Evolutionary conservation across 2,329 filamentous ascomycete species (phyloP), one percentile per base, ranked within the genome.

Genomic region (Tympanopsis confertula): DNA sequence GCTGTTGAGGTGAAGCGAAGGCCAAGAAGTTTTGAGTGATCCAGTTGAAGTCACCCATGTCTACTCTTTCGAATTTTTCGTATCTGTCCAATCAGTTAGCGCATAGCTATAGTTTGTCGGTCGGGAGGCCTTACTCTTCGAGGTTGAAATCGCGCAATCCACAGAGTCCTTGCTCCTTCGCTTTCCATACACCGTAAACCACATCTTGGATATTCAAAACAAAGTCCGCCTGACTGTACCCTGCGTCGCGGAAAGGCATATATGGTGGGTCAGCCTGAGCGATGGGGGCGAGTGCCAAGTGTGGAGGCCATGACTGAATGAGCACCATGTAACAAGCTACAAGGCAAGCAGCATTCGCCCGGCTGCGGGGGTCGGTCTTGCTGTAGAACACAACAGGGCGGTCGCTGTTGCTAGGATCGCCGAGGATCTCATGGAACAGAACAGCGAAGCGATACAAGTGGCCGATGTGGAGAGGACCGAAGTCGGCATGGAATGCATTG

Each of bases 1-100:
- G 70, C 51, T 88, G 81, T 59, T 96, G 87, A 10, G 91, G 91
- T 15, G 89, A 96, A 33, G 91, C 91, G 57, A 98, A 96, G 17
- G 91, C 91, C 37, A 98, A 74, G 64, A 98, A 98, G 53, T 88
- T 70, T 5, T 89, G 88, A 4, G 88, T 94, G 41, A 98, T 75
- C 91, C 91, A 98, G 74, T 98, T 98, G 81, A 98, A 98, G 63
- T 98, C 91, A 45, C 91, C 91, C 68, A 95, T 87, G 57, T 98
- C 91, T 15, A 98, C 91, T 41, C 91, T 76, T 65, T 98, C 91
- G 51, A 77, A 98, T 56, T 76, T 82, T 63, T 98, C 91, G 57
- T 98, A 98, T 33, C 30, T 33, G 17, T 13, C 15, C 7, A 33
- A 43, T 73, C 78, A 41, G 13, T 28, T n/a, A 19, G 17, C 3